Conservation (phyloP, 108 stramenopile species). For the Discostella pseudostelligera region DNA sequence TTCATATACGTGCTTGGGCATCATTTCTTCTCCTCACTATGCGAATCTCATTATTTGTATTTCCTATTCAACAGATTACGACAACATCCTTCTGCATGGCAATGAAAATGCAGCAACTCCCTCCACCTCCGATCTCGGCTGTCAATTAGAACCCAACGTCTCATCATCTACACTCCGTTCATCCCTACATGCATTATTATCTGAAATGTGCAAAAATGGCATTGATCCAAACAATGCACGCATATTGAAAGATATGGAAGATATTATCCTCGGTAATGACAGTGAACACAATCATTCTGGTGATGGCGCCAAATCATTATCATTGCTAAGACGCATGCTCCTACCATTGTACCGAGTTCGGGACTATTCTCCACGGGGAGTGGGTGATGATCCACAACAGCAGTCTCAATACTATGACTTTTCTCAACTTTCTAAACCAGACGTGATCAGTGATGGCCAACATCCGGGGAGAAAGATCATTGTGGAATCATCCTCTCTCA, state of each 20-base stretch:
- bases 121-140: constrained; percentile 12
- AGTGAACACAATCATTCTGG: background rate
- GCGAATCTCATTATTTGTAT: too few relatives aligned
- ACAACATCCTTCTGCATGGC: too few relatives aligned
- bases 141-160: constrained; percentile 21
- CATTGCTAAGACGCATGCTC: constrained; percentile 28
- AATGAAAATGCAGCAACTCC: background rate
- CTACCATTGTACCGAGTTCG: constrained; percentile 39
- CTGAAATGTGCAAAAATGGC: constrained; percentile 29
- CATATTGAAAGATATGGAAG: constrained; percentile 19
- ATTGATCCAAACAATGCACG: constrained; percentile 33
- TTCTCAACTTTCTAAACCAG: constrained; percentile 34
- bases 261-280: background rate
- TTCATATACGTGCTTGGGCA: too few relatives aligned
- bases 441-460: background rate
- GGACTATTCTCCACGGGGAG: background rate
- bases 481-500: constrained; percentile 40
- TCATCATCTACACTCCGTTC: constrained; percentile 23
- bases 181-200: constrained; percentile 20
- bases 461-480: background rate
- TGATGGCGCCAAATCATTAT: background rate
- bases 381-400: background rate
- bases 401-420: constrained; percentile 11
- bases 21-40: too few relatives aligned
- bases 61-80: too few relatives aligned